Percentiles rank a stretch among this genome's conserved stretches.
phyloP scores from a whole-genome alignment of 2,329 filamentous ascomycete genomes.

The Colletotrichum scovillei region DNA sequence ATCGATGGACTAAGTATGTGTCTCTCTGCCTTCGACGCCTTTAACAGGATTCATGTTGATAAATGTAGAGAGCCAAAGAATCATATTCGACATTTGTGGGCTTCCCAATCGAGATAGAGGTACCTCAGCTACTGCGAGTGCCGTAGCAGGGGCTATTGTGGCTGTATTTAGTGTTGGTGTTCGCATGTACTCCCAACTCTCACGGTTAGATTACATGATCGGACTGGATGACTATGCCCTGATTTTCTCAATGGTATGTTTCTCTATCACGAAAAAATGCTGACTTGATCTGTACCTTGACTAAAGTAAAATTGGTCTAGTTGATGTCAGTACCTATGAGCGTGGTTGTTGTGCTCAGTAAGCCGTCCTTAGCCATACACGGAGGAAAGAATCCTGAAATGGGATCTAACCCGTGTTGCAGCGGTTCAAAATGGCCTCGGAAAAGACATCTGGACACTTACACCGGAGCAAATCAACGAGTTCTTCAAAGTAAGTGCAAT shows the following conservation, averaged over 20 bases:
- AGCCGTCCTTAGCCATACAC: not conserved
- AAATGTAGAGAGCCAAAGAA: slow-evolving; percentile 1
- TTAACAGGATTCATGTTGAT: not conserved
- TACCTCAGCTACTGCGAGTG: slow-evolving; percentile 14
- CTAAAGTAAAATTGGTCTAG: not conserved
- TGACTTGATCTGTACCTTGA: no score
- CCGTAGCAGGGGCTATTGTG: slow-evolving; percentile 13
- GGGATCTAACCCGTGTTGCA: not conserved
- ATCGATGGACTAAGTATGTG: not conserved
- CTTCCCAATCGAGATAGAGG: slow-evolving; percentile 13
- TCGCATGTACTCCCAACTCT: slow-evolving; percentile 18
- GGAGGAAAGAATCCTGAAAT: no score
- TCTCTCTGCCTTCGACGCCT: not conserved
- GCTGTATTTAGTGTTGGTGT: slow-evolving; percentile 17
- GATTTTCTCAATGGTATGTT: slow-evolving; percentile 15
- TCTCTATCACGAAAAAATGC: no score
- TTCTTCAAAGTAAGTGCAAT: slow-evolving; percentile 39
- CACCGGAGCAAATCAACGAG: slow-evolving; percentile 50
- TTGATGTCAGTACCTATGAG: slow-evolving; percentile 24
- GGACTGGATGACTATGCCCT: slow-evolving; percentile 25
- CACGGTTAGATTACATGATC: slow-evolving; percentile 2
- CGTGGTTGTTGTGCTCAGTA: slow-evolving; percentile 8
- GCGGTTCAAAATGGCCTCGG: slow-evolving; percentile 51
- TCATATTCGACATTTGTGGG: slow-evolving; percentile 7
- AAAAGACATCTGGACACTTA: slow-evolving; percentile 58